Percentiles rank a stretch among this genome's conserved stretches.
phyloP scores from a whole-genome alignment of 2,329 filamentous ascomycete genomes.

The Incumbomyces delicatus region DNA sequence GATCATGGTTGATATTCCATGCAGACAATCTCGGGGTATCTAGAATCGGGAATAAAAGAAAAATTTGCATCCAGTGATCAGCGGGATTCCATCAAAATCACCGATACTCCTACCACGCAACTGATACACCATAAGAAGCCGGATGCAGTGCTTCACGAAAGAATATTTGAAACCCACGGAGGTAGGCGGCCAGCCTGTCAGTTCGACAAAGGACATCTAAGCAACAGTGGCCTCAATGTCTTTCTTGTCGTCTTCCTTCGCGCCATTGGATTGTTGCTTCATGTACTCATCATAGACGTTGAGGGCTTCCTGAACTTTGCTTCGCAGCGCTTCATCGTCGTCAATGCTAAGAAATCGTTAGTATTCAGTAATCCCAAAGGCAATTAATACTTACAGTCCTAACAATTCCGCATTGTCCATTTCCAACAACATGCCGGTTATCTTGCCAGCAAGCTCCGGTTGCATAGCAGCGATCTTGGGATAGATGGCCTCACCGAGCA shows the following conservation, averaged over 20 bases:
- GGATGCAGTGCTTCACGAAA: neutral
- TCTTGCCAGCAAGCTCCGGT: conserved; percentile 94
- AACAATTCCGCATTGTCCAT: conserved; percentile 96
- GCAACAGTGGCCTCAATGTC: conserved; percentile 17
- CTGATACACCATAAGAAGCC: conserved; percentile 2
- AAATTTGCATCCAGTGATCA: neutral
- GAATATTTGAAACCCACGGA: neutral
- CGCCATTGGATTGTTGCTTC: conserved; percentile 58
- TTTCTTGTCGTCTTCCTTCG: conserved; percentile 19
- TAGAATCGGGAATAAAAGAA: conserved; percentile 4
- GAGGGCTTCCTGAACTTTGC: conserved; percentile 96
- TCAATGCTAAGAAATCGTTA: conserved; percentile 56
- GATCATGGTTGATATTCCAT: conserved; percentile 3
- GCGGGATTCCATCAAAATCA: conserved; percentile 1
- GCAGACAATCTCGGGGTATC: conserved; percentile 9
- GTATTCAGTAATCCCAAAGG: conserved; percentile 14
- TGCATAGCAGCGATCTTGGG: conserved; percentile 95
- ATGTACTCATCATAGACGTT: conserved; percentile 96
- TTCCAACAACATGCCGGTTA: conserved; percentile 98
- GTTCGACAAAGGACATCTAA: conserved; percentile 1
- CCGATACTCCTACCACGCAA: conserved; percentile 5
- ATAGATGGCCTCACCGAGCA: conserved; percentile 94
- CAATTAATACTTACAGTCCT: conserved; percentile 65
- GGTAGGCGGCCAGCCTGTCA: neutral
- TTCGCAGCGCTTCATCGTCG: conserved; percentile 76